phyloP scores from a whole-genome alignment of 257 asterid species.

The Lantana camara region DNA sequence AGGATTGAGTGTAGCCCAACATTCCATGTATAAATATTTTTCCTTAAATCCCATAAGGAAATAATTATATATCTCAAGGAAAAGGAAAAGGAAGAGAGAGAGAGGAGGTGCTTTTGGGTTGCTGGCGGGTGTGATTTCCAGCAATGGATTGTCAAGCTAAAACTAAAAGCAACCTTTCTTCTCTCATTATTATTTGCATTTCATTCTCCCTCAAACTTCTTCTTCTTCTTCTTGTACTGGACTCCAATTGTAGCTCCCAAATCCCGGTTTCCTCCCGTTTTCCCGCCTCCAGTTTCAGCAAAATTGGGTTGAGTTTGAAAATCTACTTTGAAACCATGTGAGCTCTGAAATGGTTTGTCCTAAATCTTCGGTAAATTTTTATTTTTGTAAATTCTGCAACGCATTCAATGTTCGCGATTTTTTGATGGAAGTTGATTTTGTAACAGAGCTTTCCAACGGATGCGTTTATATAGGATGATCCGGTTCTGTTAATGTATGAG shows the following conservation, averaged over 20 bases:
- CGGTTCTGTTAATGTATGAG: neutral
- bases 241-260: conserved; percentile 17
- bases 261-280: neutral
- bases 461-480: conserved; percentile 15
- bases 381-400: conserved; percentile 16
- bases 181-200: conserved; percentile 37
- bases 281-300: conserved; percentile 17
- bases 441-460: neutral
- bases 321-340: no score
- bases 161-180: conserved; percentile 48
- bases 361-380: neutral
- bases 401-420: neutral
- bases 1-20: no score
- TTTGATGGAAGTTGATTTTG: neutral
- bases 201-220: conserved; percentile 12
- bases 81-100: neutral
- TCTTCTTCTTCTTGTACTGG: conserved; percentile 14
- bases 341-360: neutral
- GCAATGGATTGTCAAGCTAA: conserved; percentile 60
- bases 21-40: no score
- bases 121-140: conserved; percentile 46
- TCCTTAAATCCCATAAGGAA: no score
- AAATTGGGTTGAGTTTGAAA: neutral
- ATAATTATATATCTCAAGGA: no score
- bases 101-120: conserved; percentile 30